A percentile compares a stretch with the other conserved stretches of the same genome.
These are phyloP conservation scores for Jaltomata sinuosa DNA, from an alignment of 257 asterid genomes.

Conservation along the genomic window DNA sequence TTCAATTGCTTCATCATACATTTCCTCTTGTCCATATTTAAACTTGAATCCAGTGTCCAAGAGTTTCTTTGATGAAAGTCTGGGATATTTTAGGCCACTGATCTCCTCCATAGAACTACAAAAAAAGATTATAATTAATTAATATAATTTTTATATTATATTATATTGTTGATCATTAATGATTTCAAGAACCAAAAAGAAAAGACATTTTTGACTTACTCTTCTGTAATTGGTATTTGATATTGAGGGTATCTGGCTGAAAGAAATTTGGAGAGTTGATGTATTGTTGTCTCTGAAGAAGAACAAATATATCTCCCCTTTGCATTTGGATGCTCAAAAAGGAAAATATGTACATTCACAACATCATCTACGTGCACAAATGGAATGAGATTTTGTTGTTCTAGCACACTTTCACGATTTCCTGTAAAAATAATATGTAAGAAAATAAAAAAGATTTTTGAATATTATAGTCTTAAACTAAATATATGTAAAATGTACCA, in stretches of 20 bases:
- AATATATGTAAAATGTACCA: too few species aligned
- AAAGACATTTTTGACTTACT: constrained; percentile 20
- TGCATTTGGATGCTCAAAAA: constrained; percentile 39
- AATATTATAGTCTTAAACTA: too few species aligned
- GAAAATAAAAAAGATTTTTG: too few species aligned
- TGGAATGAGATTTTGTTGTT: neutral
- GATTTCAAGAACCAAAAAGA: neutral
- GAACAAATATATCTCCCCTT: constrained; percentile 47
- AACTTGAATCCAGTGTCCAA: constrained; percentile 37
- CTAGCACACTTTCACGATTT: neutral
- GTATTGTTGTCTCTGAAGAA: constrained; percentile 16
- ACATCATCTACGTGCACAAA: constrained; percentile 50
- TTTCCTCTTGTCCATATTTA: constrained; percentile 34
- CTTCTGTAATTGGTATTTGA: constrained; percentile 27
- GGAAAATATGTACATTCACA: constrained; percentile 49
- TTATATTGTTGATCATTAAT: neutral
- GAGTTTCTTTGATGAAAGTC: constrained; percentile 32
- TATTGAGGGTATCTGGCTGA: constrained; percentile 37
- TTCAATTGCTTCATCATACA: constrained; percentile 40
- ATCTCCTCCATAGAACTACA: constrained; percentile 10
- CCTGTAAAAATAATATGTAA: too few species aligned
- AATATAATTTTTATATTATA: neutral
- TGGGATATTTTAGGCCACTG: neutral
- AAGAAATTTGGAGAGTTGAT: constrained; percentile 21
- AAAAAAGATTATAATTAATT: neutral